Percentiles rank a stretch among this genome's conserved stretches.
These are phyloP conservation scores for Neurospora tetrasperma DNA, from an alignment of 495 filamentous ascomycete genomes.

Conservation along the genomic window DNA sequence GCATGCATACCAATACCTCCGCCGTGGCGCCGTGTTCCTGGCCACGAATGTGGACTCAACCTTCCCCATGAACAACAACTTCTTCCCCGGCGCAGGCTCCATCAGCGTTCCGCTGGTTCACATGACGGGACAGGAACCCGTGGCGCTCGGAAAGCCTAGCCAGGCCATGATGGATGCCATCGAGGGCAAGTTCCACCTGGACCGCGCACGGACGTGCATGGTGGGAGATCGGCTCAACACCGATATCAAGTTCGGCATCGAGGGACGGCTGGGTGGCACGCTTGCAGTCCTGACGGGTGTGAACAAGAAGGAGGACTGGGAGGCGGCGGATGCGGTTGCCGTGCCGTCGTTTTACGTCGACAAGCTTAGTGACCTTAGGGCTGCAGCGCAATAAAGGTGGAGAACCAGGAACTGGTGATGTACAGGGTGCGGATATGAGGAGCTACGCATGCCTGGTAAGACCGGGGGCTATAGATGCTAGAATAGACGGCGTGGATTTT, in stretches of 20 bases:
- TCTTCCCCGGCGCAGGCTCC: constrained; percentile 89
- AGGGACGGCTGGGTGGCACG: constrained; percentile 85
- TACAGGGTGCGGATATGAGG: neutral
- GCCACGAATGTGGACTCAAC: constrained; percentile 90
- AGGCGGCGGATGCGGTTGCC: constrained; percentile 46
- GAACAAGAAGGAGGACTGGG: constrained; percentile 68
- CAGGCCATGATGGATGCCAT: constrained; percentile 99
- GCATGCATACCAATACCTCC: constrained; percentile 75
- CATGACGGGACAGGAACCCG: constrained; percentile 59
- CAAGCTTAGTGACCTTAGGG: constrained; percentile 63
- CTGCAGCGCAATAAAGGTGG: constrained; percentile 11
- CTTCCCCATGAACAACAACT: constrained; percentile 61
- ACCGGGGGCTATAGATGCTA: neutral
- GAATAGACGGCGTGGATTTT: neutral
- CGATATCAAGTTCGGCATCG: constrained; percentile 90
- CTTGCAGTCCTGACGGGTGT: constrained; percentile 89
- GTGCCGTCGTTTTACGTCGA: constrained; percentile 75
- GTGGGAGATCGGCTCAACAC: constrained; percentile 90
- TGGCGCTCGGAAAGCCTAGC: constrained; percentile 84
- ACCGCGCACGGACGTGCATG: constrained; percentile 84
- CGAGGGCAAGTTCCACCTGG: constrained; percentile 87
- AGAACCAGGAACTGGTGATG: neutral
- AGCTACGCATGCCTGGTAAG: neutral
- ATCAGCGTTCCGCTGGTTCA: constrained; percentile 69
- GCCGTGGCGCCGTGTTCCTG: constrained; percentile 75